phyloP scores from a whole-genome alignment of 305 asterid genomes.

The Fraxinus angustifolia region DNA sequence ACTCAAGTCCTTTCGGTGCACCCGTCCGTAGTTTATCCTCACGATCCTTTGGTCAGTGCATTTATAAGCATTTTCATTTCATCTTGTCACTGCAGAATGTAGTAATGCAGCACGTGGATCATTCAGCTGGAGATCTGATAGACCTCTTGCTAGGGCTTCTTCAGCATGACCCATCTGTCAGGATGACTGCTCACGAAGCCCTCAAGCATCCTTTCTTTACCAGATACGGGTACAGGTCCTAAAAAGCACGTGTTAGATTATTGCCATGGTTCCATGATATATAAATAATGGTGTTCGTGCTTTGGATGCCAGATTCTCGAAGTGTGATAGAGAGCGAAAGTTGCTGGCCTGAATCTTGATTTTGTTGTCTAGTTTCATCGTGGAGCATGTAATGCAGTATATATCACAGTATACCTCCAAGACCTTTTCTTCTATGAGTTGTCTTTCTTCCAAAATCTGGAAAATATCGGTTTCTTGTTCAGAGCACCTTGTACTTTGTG shows the following conservation, averaged over 20 bases:
- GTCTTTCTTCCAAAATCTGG: background rate
- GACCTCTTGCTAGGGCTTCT: conserved; percentile 74
- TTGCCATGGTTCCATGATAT: background rate
- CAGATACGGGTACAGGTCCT: background rate
- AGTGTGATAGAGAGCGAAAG: background rate
- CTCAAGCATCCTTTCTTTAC: conserved; percentile 69
- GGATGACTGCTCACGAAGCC: conserved; percentile 71
- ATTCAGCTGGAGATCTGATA: conserved; percentile 85
- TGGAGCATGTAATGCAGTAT: background rate
- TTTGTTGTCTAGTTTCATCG: background rate
- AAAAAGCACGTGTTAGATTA: background rate
- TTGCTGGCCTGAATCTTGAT: background rate
- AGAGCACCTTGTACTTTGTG: background rate
- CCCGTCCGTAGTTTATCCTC: background rate
- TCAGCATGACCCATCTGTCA: conserved; percentile 58
- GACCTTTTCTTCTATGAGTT: background rate
- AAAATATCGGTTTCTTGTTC: background rate
- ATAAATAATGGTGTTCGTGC: background rate
- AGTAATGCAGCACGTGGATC: conserved; percentile 83
- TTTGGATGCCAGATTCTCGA: background rate
- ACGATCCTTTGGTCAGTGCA: background rate
- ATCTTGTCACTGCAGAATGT: conserved; percentile 31
- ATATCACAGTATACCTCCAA: background rate
- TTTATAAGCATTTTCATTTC: background rate
- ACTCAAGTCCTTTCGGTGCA: background rate